Conservation (phyloP, 306 rosid species). For the Acacia melanoxylon region DNA sequence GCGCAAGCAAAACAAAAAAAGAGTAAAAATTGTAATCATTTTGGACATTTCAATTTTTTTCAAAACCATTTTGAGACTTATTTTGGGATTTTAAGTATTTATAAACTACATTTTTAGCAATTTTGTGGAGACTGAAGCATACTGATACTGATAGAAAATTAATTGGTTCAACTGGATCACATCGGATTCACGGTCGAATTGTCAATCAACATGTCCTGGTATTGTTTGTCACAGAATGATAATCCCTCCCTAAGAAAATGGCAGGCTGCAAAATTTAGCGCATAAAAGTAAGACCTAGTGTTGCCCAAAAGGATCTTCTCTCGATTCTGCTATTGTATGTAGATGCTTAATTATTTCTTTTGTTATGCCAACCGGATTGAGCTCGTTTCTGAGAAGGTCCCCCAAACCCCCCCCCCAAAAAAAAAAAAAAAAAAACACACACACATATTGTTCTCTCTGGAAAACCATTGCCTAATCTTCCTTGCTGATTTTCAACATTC, state of each 20-base stretch:
- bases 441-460: background rate
- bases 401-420: background rate
- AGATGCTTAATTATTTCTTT: background rate
- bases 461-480: constrained; percentile 14
- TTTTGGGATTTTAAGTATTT: background rate
- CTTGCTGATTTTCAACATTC: constrained; percentile 22
- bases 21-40: background rate
- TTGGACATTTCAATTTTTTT: background rate
- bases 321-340: background rate
- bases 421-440: background rate
- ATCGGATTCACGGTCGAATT: background rate
- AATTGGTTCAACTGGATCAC: background rate
- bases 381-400: constrained; percentile 5
- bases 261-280: background rate
- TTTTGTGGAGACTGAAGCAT: background rate
- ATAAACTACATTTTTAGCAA: too few relatives aligned
- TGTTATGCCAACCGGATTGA: background rate
- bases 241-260: background rate
- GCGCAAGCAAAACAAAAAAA: background rate
- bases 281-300: background rate
- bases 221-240: background rate
- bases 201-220: background rate
- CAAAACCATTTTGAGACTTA: background rate
- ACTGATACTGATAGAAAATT: background rate
- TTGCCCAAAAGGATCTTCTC: background rate